Evolutionary conservation across 768 basidiomycete genomes (phyloP), one percentile per base, ranked within the genome.

Genomic region (Tylopilus felleus): DNA sequence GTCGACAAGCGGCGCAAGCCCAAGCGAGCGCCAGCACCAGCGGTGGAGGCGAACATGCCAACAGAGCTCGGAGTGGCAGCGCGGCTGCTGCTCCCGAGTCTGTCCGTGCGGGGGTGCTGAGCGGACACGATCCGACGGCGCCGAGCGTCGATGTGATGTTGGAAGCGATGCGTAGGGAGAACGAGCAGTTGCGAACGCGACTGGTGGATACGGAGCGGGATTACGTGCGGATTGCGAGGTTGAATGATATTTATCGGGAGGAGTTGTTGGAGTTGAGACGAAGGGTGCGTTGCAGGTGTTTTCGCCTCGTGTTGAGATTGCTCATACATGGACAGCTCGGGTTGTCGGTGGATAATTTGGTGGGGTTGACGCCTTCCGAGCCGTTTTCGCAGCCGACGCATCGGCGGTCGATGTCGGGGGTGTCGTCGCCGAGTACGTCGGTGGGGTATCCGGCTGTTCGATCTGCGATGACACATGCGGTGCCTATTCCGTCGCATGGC

Each of bases 201-300:
- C 68, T 93, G 49, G 83, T 83, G 10, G 86, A 86, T 46, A 87
- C 85, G 7, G 91, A 93, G 71, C 71, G 86, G 57, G 87, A 90
- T 59, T 92, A 85, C 64, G 80, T 89, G 55, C 81, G 86, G 29
- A 78, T 91, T 45, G 76, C 83, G 47, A 72, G 89, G 58, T 70
- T 90, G 65, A 93, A 92, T 59, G 90, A 93, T 61, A 80, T 90
- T 5, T 93, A 93, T 64, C 77, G 89, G 28, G 90, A 91, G 70
- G 91, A 93, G 69, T 71, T 93, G 55, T 84, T 93, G 51, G 85
- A 89, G 41, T 83, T 88, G 63, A 72, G 91, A 54, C 74, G 83
- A 59, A 75, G 88, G 69, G 89, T 90, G 71, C 71, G 91, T 62
- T 10, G 39, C n/a, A n/a, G 14, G n/a, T 12, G 5, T 17, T 8